These are phyloP conservation scores for Aspergillus cejpii DNA, from an alignment of 2,329 filamentous ascomycete species.

Conservation along the genomic window DNA sequence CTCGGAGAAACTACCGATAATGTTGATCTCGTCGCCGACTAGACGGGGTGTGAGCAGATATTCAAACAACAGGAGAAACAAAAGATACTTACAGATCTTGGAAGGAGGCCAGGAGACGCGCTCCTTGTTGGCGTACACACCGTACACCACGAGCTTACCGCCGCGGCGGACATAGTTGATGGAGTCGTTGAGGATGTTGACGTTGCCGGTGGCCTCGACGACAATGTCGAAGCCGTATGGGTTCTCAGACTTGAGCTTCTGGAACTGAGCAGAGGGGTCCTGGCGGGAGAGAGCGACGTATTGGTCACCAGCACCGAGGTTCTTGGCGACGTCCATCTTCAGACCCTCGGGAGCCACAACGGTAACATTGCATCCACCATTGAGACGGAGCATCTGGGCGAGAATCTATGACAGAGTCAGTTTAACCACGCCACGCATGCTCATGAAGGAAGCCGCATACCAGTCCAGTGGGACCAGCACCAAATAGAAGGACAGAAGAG, in stretches of 20 bases:
- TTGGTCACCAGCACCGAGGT: constrained; percentile 43
- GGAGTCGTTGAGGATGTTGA: constrained; percentile 62
- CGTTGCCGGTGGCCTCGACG: constrained; percentile 62
- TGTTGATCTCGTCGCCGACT: constrained; percentile 59
- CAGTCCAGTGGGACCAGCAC: constrained; percentile 62
- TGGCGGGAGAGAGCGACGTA: constrained; percentile 44
- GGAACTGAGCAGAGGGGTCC: constrained; percentile 54
- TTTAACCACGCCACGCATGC: constrained; percentile 47
- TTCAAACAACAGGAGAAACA: not conserved
- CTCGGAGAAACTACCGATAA: constrained; percentile 66
- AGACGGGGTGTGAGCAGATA: constrained; percentile 9
- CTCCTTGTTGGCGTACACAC: constrained; percentile 59
- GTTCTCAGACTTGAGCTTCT: constrained; percentile 56
- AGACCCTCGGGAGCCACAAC: constrained; percentile 62
- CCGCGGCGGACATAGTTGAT: constrained; percentile 66
- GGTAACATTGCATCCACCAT: constrained; percentile 63
- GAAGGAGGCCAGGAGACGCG: constrained; percentile 62
- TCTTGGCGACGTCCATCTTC: constrained; percentile 62
- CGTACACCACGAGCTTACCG: constrained; percentile 65
- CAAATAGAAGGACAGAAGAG: constrained; percentile 61
- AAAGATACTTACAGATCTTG: constrained; percentile 55
- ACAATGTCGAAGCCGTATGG: constrained; percentile 69
- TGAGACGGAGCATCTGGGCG: constrained; percentile 56
- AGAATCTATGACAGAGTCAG: constrained; percentile 34
- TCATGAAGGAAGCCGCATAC: constrained; percentile 59